phyloP scores from a whole-genome alignment of 371 early-diverging fungal genomes.

The Mortierella sp. region DNA sequence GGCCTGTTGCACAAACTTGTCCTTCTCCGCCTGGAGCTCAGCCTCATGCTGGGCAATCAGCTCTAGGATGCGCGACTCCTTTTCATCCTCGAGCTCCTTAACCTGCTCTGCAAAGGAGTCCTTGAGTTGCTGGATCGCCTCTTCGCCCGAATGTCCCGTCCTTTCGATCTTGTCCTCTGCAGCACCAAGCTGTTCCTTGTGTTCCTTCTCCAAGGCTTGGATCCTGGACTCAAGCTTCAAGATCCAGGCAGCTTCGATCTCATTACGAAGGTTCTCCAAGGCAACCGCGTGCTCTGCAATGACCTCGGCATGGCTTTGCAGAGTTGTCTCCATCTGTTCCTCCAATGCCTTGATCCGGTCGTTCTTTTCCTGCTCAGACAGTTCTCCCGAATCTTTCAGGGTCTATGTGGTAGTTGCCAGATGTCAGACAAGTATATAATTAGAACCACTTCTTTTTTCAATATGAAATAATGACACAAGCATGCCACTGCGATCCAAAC shows the following conservation, averaged over 20 bases:
- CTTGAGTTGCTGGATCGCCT: conserved; percentile 39
- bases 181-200: conserved; percentile 21
- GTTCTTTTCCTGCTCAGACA: conserved; percentile 25
- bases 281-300: conserved; percentile 31
- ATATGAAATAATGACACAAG: neutral
- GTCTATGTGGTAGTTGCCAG: conserved; percentile 13
- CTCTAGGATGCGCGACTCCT: conserved; percentile 24
- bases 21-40: conserved; percentile 32
- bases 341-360: conserved; percentile 35
- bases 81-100: conserved; percentile 33
- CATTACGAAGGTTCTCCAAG: conserved; percentile 24
- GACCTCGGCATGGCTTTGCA: conserved; percentile 18
- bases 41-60: conserved; percentile 28
- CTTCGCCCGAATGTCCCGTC: conserved; percentile 19
- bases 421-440: neutral
- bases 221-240: conserved; percentile 30
- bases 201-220: conserved; percentile 24
- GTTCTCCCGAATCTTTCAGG: conserved; percentile 31
- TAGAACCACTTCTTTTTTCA: neutral
- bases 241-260: conserved; percentile 41
- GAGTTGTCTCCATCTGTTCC: conserved; percentile 20
- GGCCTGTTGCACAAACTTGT: conserved; percentile 20
- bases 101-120: conserved; percentile 36
- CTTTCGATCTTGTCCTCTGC: conserved; percentile 9
- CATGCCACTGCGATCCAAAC: neutral